Evolutionary conservation across 2,329 filamentous ascomycete genomes (phyloP), one percentile per base, ranked within the genome.

Genomic region (Chrysosporium keratinophilum): DNA sequence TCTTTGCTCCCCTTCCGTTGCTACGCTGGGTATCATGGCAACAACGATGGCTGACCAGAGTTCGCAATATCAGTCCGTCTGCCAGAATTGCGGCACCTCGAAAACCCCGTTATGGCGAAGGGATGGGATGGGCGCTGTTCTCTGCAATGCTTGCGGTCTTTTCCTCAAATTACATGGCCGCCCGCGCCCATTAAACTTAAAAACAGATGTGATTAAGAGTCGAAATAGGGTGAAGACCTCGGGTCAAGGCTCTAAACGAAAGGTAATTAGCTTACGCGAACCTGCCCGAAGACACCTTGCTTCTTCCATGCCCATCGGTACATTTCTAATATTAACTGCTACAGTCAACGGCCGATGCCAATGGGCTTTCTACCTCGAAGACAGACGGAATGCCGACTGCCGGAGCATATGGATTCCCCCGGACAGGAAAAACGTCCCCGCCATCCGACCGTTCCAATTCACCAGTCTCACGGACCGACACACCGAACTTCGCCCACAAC

Each of bases 171-270:
- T 98, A 62, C 93, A 98, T 69, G 90, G 90, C 59, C 86, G 90
- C 23, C 83, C 93, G 57, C 84, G 93, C 54, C 93, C 93, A 62
- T 96, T 95, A 69, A 95, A 88, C 63, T 80, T 98, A 64, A 98
- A 98, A 78, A 97, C 93, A 47, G 93, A 98, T 76, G 91, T 97
- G 62, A 98, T 98, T 76, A 98, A 98, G 78, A 96, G 90, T 76
- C 88, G 93, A 65, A 98, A 98, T 73, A 84, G 93, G 60, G 91
- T 97, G 63, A 97, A 97, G 78, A 93, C 89, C 52, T 81, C 86
- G 7, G 87, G 76, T 2, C 79, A 90, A 64, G 80, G 87, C 58
- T 82, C 84, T 45, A 86, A 88, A 64, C 90, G 89, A 72, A 95
- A 94, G 83, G 88, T 88, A 74, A 65, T 6, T 12, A 31, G 11